phyloP scores from a whole-genome alignment of 345 rosid genomes.

The Eucalyptus curtisii region DNA sequence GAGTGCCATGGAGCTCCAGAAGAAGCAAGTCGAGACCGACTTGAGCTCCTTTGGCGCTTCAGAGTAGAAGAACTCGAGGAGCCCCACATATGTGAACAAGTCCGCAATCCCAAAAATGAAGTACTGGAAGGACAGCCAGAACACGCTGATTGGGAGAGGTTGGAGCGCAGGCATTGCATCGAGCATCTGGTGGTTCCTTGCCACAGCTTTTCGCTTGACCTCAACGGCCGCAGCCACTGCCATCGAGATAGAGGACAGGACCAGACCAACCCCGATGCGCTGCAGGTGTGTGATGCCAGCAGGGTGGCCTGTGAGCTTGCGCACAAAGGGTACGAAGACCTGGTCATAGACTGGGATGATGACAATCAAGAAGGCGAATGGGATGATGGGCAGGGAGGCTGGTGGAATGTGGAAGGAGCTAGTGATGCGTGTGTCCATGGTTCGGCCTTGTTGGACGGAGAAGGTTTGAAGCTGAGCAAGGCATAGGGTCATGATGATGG shows the following conservation, averaged over 20 bases:
- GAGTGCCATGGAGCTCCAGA: slow-evolving; percentile 46
- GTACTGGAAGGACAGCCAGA: slow-evolving; percentile 53
- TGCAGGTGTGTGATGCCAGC: slow-evolving; percentile 49
- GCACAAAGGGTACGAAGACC: slow-evolving; percentile 22
- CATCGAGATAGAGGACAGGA: slow-evolving; percentile 32
- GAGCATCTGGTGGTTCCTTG: slow-evolving; percentile 31
- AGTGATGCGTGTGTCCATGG: slow-evolving; percentile 33
- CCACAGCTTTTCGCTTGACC: slow-evolving; percentile 36
- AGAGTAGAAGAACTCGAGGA: slow-evolving; percentile 51
- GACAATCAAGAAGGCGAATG: slow-evolving; percentile 23
- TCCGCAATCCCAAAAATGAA: slow-evolving; percentile 47
- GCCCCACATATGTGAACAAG: slow-evolving; percentile 38
- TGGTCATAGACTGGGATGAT: slow-evolving; percentile 30
- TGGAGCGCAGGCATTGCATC: slow-evolving; percentile 24
- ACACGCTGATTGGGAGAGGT: slow-evolving; percentile 32
- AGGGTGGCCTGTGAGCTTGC: slow-evolving; percentile 28
- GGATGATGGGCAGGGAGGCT: slow-evolving; percentile 44
- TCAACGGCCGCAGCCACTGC: slow-evolving; percentile 32
- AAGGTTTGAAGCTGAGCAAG: slow-evolving; percentile 51
- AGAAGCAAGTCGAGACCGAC: slow-evolving; percentile 35
- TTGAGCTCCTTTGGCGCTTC: slow-evolving; percentile 38
- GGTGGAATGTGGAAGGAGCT: slow-evolving; percentile 34
- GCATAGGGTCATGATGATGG: slow-evolving; percentile 55
- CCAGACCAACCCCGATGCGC: slow-evolving; percentile 43
- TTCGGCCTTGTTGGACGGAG: slow-evolving; percentile 35